These are phyloP conservation scores for Mitragyna speciosa DNA, from an alignment of 257 asterid species.

Conservation along the genomic window DNA sequence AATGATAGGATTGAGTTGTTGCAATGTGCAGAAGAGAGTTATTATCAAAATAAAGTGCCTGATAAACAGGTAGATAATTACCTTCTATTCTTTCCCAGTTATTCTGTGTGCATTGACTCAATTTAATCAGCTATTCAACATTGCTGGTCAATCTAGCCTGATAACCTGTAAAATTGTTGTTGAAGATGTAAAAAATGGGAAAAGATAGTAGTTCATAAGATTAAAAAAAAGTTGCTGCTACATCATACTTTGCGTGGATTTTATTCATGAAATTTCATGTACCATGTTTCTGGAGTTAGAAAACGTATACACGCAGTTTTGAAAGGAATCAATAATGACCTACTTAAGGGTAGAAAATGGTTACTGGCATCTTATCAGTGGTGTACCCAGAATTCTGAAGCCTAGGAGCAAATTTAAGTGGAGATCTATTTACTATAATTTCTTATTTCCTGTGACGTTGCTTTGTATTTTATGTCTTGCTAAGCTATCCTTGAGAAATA, in stretches of 20 bases:
- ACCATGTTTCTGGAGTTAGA: too few species aligned
- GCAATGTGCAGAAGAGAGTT: conserved; percentile 82
- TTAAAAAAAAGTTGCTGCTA: neutral
- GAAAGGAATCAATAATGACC: too few species aligned
- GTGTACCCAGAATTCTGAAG: too few species aligned
- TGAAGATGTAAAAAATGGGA: too few species aligned
- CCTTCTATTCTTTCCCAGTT: neutral
- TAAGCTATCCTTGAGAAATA: neutral
- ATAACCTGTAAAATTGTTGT: neutral
- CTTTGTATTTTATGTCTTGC: too few species aligned
- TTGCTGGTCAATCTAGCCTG: neutral
- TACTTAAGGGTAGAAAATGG: too few species aligned
- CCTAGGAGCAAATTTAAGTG: too few species aligned
- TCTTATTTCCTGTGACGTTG: too few species aligned
- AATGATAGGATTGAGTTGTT: conserved; percentile 58
- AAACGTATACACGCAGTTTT: too few species aligned
- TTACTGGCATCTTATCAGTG: too few species aligned
- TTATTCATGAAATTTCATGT: neutral
- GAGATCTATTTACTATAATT: too few species aligned
- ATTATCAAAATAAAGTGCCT: conserved; percentile 49
- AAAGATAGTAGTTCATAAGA: neutral
- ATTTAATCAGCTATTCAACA: neutral
- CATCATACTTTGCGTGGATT: neutral
- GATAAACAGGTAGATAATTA: conserved; percentile 51
- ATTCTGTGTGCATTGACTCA: neutral